Percentiles rank a stretch among this genome's conserved stretches.
Conservation (phyloP, 192 early-diverging fungal genomes). For the Jimgerdemannia flammicorona region DNA sequence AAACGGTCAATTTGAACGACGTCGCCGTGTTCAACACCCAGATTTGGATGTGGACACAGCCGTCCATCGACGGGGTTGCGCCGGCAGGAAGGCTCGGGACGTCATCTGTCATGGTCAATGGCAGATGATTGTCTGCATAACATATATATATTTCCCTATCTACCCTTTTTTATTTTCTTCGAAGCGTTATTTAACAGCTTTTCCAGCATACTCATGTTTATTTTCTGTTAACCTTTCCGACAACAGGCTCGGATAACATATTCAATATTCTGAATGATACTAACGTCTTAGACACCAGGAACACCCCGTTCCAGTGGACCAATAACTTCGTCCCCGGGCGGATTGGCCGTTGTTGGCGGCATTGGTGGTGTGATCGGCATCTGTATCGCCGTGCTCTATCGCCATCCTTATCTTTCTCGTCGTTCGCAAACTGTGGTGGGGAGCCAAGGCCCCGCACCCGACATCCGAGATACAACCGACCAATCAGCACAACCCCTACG, state of each 20-base stretch:
- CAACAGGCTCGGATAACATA: not conserved
- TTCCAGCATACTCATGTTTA: not conserved
- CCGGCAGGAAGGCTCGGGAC: not conserved
- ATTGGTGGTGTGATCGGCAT: not conserved
- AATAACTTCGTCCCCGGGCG: not conserved
- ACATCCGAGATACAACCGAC: too few species aligned
- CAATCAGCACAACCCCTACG: too few species aligned
- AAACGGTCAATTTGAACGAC: not conserved
- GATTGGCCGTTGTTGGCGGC: not conserved
- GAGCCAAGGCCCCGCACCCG: not conserved
- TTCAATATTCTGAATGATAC: not conserved
- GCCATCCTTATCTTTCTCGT: not conserved
- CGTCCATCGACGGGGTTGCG: not conserved
- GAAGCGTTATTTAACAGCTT: too few species aligned
- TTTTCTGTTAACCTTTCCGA: not conserved
- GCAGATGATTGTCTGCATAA: not conserved
- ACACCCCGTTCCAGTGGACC: not conserved
- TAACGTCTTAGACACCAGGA: not conserved
- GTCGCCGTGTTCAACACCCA: not conserved
- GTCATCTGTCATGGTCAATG: not conserved
- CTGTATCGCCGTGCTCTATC: not conserved
- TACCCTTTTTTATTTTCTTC: not conserved
- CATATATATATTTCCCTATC: not conserved
- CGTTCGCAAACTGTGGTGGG: not conserved
- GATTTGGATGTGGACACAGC: not conserved